Base-by-base conservation (phyloP, 2,329 filamentous ascomycete species). In the Aspergillus sp. region DNA sequence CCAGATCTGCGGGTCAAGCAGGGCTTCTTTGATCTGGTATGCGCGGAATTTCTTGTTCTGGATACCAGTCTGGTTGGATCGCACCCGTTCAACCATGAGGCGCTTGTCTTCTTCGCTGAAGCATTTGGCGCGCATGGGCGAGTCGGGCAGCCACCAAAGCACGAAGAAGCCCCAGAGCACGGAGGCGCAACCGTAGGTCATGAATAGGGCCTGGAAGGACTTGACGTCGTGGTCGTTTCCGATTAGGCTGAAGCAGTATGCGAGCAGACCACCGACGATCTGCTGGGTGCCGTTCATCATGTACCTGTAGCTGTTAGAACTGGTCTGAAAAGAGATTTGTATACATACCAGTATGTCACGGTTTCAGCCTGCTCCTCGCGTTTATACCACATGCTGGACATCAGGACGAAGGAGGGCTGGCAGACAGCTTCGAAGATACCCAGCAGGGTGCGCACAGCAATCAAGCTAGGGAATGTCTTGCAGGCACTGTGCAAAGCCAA, bases 271-370 rank as follows among this genome's bases (percentile, higher is more conserved):
- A 33, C 88, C 88, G 7, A 90, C 86, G 51, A 90, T 87, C 67
- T 90, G 88, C 68, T 90, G 88, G 1, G 80, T 81, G 2, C 88
- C 88, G 68, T 90, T 91, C 87, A 90, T 90, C 84, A 89, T 89
- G 71, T 89, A 88, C 73, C 77, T 77, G 27, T 9, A 4, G 4
- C 3, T 6, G 33, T 50, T 39, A 45, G 37, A 27, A 5, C 21
- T 40, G 19, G 1, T 4, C 17, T 12, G 8, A 25, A 15, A 3
- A 3, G 4, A 5, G 3, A 0, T 19, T 3, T 3, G 6, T 44
- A 11, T 8, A 14, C 15, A 17, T 79, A 85, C 87, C 88, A 90
- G 71, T 86, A 89, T 0, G 86, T 88, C 3, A 90, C 86, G 5
- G 84, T 82, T 0, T 82, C 72, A 0, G 87, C 82, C 67, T 90